Evolutionary conservation across 192 early-diverging fungal species (phyloP).

Genomic region (Coemansia sp.): DNA sequence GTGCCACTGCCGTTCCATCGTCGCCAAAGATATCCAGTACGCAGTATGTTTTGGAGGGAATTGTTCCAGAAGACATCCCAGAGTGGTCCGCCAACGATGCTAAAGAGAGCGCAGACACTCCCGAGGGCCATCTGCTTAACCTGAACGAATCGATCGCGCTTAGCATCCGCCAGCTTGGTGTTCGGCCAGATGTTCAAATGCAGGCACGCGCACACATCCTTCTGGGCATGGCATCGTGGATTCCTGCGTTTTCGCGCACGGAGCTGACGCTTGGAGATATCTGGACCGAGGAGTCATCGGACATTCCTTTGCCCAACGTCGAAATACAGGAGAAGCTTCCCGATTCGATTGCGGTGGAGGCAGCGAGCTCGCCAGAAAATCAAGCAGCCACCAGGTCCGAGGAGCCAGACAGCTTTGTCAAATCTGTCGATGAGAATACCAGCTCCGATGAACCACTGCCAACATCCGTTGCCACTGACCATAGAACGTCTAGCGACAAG

Average conservation of each 20-base stretch:
- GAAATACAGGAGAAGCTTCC: not conserved
- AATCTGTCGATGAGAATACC: too few species aligned
- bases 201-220: slow-evolving; percentile 32
- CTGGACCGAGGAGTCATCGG: slow-evolving; percentile 27
- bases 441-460: too few species aligned
- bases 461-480: not conserved
- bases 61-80: slow-evolving; percentile 34
- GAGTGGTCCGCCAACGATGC: slow-evolving; percentile 21
- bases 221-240: slow-evolving; percentile 43
- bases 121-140: slow-evolving; percentile 44
- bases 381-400: not conserved
- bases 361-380: not conserved
- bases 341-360: not conserved
- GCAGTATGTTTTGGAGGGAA: slow-evolving; percentile 11
- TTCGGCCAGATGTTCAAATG: slow-evolving; percentile 7
- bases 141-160: slow-evolving; percentile 28
- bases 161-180: slow-evolving; percentile 22
- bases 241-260: slow-evolving; percentile 22
- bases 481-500: not conserved
- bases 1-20: slow-evolving; percentile 5
- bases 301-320: not conserved
- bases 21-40: not conserved
- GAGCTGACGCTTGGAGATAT: slow-evolving; percentile 41
- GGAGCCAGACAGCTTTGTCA: not conserved
- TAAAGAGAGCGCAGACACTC: slow-evolving; percentile 7